Conservation (phyloP, 2,329 filamentous ascomycete genomes). For the Akanthomyces lecanii region DNA sequence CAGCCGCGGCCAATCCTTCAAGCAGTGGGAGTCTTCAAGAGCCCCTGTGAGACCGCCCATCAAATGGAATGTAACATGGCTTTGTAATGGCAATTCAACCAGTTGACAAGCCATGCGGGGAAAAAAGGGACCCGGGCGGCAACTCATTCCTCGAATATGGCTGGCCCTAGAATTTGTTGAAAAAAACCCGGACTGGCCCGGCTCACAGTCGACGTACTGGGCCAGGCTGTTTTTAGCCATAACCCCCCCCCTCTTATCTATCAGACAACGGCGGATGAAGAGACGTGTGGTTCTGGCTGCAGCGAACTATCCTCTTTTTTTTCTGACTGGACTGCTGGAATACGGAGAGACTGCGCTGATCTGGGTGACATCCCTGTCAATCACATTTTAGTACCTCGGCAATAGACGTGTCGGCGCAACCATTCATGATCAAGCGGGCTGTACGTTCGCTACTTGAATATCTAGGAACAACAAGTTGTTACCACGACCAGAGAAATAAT, state of each 20-base stretch:
- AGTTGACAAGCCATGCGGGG: not conserved
- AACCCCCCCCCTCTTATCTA: conserved; percentile 7
- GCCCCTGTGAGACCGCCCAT: not conserved
- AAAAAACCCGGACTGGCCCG: not conserved
- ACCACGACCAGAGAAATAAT: not conserved
- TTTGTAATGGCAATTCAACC: not conserved
- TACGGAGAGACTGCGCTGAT: not conserved
- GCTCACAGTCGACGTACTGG: not conserved
- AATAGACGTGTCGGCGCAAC: not conserved
- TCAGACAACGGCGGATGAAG: not conserved
- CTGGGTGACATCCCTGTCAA: conserved; percentile 4
- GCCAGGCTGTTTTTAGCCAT: not conserved
- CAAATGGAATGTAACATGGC: not conserved
- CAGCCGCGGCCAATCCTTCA: not conserved
- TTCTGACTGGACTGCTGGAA: not conserved
- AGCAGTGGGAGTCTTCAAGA: not conserved
- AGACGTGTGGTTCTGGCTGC: not conserved
- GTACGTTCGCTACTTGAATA: not conserved
- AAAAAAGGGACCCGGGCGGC: not conserved
- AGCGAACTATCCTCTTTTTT: not conserved
- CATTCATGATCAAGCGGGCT: not conserved
- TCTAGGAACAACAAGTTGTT: not conserved
- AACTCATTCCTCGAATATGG: not conserved
- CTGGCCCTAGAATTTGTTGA: not conserved
- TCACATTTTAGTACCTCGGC: conserved; percentile 3